A percentile compares a stretch with the other conserved stretches of the same genome.
phyloP scores from a whole-genome alignment of 2,329 filamentous ascomycete species.

The Chrysoporthe austroafricana region DNA sequence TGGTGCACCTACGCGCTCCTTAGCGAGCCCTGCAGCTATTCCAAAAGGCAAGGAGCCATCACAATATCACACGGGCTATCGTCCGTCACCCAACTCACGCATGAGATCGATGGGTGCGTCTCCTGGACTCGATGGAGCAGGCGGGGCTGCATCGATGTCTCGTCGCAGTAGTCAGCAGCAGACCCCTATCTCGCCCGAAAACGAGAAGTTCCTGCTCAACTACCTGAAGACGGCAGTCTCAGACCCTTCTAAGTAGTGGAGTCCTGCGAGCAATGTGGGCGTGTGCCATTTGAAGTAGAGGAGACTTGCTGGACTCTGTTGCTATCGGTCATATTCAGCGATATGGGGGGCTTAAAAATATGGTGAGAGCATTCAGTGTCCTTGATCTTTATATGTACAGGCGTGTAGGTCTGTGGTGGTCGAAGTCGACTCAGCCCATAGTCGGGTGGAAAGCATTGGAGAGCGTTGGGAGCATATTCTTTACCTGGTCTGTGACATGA shows the following conservation, averaged over 20 bases:
- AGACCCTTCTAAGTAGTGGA: constrained; percentile 19
- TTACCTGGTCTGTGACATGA: neutral
- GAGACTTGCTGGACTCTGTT: neutral
- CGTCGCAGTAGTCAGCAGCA: constrained; percentile 24
- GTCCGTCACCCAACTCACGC: constrained; percentile 11
- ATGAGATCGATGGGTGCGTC: constrained; percentile 13
- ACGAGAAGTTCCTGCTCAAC: constrained; percentile 29
- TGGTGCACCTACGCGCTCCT: constrained; percentile 29
- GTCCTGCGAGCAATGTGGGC: neutral
- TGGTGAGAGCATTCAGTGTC: neutral
- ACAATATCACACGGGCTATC: constrained; percentile 30
- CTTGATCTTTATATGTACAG: neutral
- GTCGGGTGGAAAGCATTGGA: constrained; percentile 1
- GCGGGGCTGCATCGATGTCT: constrained; percentile 5
- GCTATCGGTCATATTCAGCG: neutral
- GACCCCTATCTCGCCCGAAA: constrained; percentile 27
- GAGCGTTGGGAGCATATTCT: neutral
- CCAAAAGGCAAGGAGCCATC: constrained; percentile 39
- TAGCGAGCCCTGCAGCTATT: constrained; percentile 31
- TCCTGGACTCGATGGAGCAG: constrained; percentile 14
- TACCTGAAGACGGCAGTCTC: constrained; percentile 27
- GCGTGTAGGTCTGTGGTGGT: neutral
- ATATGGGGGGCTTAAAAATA: neutral
- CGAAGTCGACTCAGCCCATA: neutral
- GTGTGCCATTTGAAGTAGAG: neutral